phyloP scores from a whole-genome alignment of 805 yeast species.

The Yamadazyma insecticola region DNA sequence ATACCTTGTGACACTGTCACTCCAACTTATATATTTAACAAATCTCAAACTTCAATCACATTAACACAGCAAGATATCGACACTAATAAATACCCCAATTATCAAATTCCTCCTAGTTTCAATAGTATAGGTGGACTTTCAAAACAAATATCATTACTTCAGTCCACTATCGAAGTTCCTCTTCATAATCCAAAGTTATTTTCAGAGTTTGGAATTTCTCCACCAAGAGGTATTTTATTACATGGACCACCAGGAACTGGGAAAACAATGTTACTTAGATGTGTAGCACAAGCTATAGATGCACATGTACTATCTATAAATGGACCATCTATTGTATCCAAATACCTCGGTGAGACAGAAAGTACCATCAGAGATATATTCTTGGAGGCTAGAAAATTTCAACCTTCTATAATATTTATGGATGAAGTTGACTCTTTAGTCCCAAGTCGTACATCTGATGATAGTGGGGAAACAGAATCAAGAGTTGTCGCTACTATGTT shows the following conservation, averaged over 20 bases:
- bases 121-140: conserved; percentile 72
- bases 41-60: conserved; percentile 12
- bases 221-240: conserved; percentile 88
- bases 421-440: conserved; percentile 94
- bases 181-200: conserved; percentile 72
- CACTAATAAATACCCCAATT: conserved; percentile 32
- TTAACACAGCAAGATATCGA: conserved; percentile 2
- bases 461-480: conserved; percentile 84
- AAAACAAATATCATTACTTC: conserved; percentile 55
- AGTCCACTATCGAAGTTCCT: conserved; percentile 74
- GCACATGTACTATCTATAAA: conserved; percentile 84
- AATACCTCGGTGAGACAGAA: conserved; percentile 93
- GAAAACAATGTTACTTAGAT: conserved; percentile 79
- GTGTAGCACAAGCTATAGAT: conserved; percentile 71
- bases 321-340: conserved; percentile 90
- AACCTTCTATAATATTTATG: conserved; percentile 82
- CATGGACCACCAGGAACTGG: conserved; percentile 99
- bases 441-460: conserved; percentile 80
- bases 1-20: conserved; percentile 8
- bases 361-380: conserved; percentile 75
- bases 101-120: conserved; percentile 45
- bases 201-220: conserved; percentile 79
- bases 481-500: conserved; percentile 86
- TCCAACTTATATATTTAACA: conserved; percentile 44
- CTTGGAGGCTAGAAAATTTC: conserved; percentile 77